Base-by-base conservation (phyloP, 768 basidiomycete genomes). In the Lentinula sp. region DNA sequence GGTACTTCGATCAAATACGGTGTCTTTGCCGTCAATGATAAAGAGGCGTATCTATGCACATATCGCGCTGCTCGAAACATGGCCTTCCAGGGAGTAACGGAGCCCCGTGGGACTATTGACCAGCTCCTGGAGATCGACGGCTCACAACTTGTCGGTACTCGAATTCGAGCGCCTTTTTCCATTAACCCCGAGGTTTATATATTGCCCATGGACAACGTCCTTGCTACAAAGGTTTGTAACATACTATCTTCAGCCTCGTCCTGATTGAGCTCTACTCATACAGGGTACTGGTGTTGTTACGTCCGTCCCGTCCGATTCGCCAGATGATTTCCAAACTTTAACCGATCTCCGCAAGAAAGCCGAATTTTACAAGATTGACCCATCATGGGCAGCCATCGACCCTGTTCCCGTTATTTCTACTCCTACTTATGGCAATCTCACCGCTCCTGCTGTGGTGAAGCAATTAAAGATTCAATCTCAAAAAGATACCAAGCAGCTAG, bases 231-330 rank as follows among this genome's bases (percentile, higher is more conserved):
- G 80, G 91, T 83, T 57, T 18, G 77, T 15, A 16, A 18, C 11
- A 37, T 7, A 51, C 15, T 16, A 21, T 9, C 15, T 6, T 49
- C 57, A 6, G 3, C n/a, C 28, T 21, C 37, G 34, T 50, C 5
- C 5, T 42, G 31, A 59, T 39, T 51, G 43, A n/a, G 59, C 45
- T 31, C 53, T 50, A 3, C 13, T 16, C 50, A 39, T 39, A 16
- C 63, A 89, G 88, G 97, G 97, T 68, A 98, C 96, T 11, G 97
- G 96, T 63, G 94, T 99, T 34, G 97, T 99, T 67, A 97, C 95
- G 4, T 98, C 93, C 43, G 95, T 97, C 5, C 95, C 97, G 0
- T 97, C 97, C 7, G 97, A 99, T 71, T 98, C 97, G 4, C 97
- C 97, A 3, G 97, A 98, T 71, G 97, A 99, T 71, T 98, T 85